Conservation (phyloP, 352 stramenopile genomes). For the Phytophthora aleatoria region DNA sequence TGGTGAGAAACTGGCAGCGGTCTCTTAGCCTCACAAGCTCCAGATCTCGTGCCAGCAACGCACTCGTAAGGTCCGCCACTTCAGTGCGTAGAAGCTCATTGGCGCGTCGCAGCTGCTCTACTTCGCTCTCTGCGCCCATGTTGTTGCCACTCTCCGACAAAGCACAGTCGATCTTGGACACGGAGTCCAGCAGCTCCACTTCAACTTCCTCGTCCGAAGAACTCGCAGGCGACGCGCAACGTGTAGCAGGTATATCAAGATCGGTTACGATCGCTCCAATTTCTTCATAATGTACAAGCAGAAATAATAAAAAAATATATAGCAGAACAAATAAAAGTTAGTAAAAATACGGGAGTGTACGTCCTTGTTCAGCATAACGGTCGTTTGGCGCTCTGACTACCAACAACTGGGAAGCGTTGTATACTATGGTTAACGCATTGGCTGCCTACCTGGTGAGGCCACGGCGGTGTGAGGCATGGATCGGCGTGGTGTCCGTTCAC, state of each 20-base stretch:
- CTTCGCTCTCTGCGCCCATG: slow-evolving; percentile 18
- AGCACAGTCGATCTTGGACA: slow-evolving; percentile 30
- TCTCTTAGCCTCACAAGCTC: slow-evolving; percentile 71
- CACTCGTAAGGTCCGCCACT: slow-evolving; percentile 69
- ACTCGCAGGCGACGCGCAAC: slow-evolving; percentile 4
- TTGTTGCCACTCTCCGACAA: slow-evolving; percentile 10
- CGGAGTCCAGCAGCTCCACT: slow-evolving; percentile 32
- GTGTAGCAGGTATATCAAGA: neutral
- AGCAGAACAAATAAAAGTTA: slow-evolving; percentile 1
- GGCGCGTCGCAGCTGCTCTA: slow-evolving; percentile 35
- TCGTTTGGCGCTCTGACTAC: neutral
- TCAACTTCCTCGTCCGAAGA: slow-evolving; percentile 31
- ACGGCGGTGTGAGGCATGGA: slow-evolving; percentile 16
- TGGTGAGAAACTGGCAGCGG: slow-evolving; percentile 62
- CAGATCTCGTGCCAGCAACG: slow-evolving; percentile 74
- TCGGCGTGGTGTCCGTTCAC: neutral
- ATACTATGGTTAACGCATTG: neutral
- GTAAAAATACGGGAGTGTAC: neutral
- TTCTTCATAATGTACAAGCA: neutral
- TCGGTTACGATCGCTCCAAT: neutral
- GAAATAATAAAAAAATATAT: neutral
- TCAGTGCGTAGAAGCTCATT: slow-evolving; percentile 59
- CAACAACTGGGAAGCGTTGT: neutral
- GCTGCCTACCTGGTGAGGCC: neutral
- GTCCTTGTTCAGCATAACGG: slow-evolving; percentile 5